These are phyloP conservation scores for Isabelozyma pseudorhagii DNA, from an alignment of 805 yeast species.

Conservation along the genomic window DNA sequence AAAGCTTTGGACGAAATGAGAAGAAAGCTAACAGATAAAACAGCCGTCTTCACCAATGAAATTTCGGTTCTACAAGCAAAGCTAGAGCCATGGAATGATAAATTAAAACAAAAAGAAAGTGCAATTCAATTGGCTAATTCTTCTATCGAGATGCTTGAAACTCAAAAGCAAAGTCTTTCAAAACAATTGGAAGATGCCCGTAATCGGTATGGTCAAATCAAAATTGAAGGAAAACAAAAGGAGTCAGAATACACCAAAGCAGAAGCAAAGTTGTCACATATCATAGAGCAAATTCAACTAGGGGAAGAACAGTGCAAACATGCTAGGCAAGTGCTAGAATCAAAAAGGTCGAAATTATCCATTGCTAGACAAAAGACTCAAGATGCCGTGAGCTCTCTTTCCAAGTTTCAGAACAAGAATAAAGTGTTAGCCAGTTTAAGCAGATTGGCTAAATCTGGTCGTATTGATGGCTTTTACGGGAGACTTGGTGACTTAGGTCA, in stretches of 20 bases:
- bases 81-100: conserved; percentile 80
- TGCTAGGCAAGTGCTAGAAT: conserved; percentile 49
- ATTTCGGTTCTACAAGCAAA: conserved; percentile 62
- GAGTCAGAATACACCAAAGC: conserved; percentile 45
- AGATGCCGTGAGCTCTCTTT: conserved; percentile 62
- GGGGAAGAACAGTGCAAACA: conserved; percentile 57
- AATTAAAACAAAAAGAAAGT: conserved; percentile 59
- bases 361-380: conserved; percentile 57
- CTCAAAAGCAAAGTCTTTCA: conserved; percentile 41
- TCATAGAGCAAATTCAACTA: conserved; percentile 49
- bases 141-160: conserved; percentile 56
- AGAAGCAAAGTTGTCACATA: conserved; percentile 47
- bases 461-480: conserved; percentile 84
- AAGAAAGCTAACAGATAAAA: conserved; percentile 65
- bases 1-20: conserved; percentile 60
- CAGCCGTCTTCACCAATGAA: conserved; percentile 61
- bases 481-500: conserved; percentile 90
- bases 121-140: conserved; percentile 63
- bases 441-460: conserved; percentile 72
- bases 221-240: conserved; percentile 47
- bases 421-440: conserved; percentile 68
- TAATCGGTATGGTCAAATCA: conserved; percentile 42
- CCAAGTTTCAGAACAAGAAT: conserved; percentile 62
- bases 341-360: conserved; percentile 51
- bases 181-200: conserved; percentile 45